Conservation (phyloP, 2,329 filamentous ascomycete genomes). For the Aspergillus quadrilineatus region DNA sequence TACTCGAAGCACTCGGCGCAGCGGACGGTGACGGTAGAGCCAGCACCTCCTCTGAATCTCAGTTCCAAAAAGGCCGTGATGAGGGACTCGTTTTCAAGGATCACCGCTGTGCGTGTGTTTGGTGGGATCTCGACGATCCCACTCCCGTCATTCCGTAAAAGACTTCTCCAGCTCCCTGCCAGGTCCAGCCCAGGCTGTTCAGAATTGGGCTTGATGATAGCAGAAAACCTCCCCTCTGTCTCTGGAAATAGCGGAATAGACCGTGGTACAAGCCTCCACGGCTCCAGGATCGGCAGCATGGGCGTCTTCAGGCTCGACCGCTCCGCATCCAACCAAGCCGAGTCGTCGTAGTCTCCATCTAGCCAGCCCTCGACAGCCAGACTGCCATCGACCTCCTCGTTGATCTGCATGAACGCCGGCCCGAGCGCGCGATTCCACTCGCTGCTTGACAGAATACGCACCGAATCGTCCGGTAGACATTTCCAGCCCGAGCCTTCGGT, state of each 20-base stretch:
- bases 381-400: constrained; percentile 1
- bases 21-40: neutral
- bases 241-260: constrained; percentile 2
- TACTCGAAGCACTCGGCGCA: constrained; percentile 13
- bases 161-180: neutral
- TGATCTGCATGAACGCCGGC: constrained; percentile 5
- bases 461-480: neutral
- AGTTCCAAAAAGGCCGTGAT: constrained; percentile 6
- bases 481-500: neutral
- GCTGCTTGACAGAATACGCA: neutral
- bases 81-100: neutral
- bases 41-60: neutral
- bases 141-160: neutral
- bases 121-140: neutral
- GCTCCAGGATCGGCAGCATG: constrained; percentile 9
- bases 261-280: constrained; percentile 2
- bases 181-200: neutral
- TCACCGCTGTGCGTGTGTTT: neutral
- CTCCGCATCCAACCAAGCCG: constrained; percentile 2
- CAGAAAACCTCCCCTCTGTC: neutral
- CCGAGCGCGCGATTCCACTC: constrained; percentile 12
- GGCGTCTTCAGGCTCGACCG: neutral
- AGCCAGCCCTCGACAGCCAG: neutral
- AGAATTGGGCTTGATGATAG: neutral
- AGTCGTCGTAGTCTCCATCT: neutral